phyloP scores from a whole-genome alignment of 2,329 filamentous ascomycete genomes.

The Lachnum nothofagi region DNA sequence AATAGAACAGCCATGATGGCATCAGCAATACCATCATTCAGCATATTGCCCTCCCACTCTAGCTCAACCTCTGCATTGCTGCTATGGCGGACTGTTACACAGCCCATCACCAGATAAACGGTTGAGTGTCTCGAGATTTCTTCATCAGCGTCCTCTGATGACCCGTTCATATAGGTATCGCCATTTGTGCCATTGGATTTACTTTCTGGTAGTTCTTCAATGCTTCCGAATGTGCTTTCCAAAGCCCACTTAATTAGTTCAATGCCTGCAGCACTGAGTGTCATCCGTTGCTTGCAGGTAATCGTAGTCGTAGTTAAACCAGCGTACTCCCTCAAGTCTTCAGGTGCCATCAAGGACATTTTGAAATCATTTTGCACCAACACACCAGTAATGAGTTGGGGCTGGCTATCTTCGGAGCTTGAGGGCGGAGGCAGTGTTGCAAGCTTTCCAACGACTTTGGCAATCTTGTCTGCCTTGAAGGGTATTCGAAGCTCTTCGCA shows the following conservation, averaged over 20 bases:
- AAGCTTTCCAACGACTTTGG: conserved; percentile 91
- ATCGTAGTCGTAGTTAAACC: conserved; percentile 95
- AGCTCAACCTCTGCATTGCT: conserved; percentile 77
- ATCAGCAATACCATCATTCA: conserved; percentile 97
- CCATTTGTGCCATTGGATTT: conserved; percentile 39
- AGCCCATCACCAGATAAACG: conserved; percentile 78
- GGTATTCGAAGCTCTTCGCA: conserved; percentile 93
- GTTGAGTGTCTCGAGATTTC: conserved; percentile 52
- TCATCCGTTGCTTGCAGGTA: conserved; percentile 84
- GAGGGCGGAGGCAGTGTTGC: conserved; percentile 65
- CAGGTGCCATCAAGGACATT: conserved; percentile 91
- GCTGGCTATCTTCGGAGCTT: conserved; percentile 40
- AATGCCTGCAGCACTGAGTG: conserved; percentile 78
- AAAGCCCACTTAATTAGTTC: conserved; percentile 92
- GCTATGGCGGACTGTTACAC: conserved; percentile 74
- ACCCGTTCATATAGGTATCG: conserved; percentile 35
- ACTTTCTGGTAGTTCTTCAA: conserved; percentile 56
- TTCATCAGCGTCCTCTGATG: conserved; percentile 57
- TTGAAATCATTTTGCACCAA: conserved; percentile 98
- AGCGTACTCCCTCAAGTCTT: conserved; percentile 92
- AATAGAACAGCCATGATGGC: conserved; percentile 90
- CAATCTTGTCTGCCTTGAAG: conserved; percentile 90
- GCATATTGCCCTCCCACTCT: conserved; percentile 96
- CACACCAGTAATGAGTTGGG: conserved; percentile 74
- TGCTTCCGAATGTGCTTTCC: conserved; percentile 85